Evolutionary conservation across 1,284 basidiomycete species (phyloP).

Genomic region (Sanghuangporus baumii): DNA sequence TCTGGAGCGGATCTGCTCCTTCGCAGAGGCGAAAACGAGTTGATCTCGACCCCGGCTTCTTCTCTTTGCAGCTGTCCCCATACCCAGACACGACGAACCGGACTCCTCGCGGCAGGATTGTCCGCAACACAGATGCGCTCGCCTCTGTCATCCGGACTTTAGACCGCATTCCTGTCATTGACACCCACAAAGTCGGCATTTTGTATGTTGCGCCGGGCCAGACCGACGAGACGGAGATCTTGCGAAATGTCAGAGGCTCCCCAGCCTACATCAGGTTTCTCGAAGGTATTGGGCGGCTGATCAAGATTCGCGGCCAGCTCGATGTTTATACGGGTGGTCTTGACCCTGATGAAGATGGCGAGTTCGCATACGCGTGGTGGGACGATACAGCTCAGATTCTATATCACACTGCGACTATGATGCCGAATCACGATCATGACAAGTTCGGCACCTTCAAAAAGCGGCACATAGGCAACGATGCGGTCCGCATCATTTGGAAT

Average conservation of each 20-base stretch:
- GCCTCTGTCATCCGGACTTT: constrained; percentile 61
- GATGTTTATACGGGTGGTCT: constrained; percentile 96
- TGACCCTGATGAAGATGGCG: constrained; percentile 83
- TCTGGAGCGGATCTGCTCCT: constrained; percentile 81
- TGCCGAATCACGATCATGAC: constrained; percentile 78
- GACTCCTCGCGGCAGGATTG: constrained; percentile 34
- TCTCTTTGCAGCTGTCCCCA: constrained; percentile 83
- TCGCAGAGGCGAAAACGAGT: constrained; percentile 86
- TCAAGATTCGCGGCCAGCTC: constrained; percentile 85
- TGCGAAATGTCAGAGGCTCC: constrained; percentile 89
- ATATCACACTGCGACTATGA: constrained; percentile 95
- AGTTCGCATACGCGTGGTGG: constrained; percentile 98
- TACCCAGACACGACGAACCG: constrained; percentile 52
- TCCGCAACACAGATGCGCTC: constrained; percentile 52
- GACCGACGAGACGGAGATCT: constrained; percentile 79
- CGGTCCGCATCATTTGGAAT: constrained; percentile 95
- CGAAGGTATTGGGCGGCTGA: constrained; percentile 82
- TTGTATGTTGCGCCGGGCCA: constrained; percentile 95
- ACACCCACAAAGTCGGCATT: constrained; percentile 96
- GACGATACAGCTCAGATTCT: constrained; percentile 95
- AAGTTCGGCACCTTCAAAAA: constrained; percentile 80
- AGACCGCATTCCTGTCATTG: constrained; percentile 90
- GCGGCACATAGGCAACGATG: constrained; percentile 92
- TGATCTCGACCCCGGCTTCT: constrained; percentile 80
- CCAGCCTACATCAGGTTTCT: constrained; percentile 93